phyloP scores from a whole-genome alignment of 2,329 filamentous ascomycete species.

The Chaetothyriales sp. region DNA sequence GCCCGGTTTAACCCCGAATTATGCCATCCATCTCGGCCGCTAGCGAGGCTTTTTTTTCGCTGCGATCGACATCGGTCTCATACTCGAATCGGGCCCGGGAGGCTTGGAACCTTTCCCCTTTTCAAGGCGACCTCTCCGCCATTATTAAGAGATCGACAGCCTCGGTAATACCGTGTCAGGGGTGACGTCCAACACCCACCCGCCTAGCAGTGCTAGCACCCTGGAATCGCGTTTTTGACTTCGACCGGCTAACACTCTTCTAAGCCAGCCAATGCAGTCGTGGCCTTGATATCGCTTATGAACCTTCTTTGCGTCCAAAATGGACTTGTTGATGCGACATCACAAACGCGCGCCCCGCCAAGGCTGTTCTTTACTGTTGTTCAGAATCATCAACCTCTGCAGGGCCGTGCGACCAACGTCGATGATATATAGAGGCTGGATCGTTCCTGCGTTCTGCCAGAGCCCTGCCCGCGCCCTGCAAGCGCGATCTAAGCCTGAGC shows the following conservation, averaged over 20 bases:
- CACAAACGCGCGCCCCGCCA: neutral
- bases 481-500: too few relatives aligned
- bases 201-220: constrained; percentile 50
- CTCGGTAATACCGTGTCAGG: constrained; percentile 36
- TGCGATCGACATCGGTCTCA: neutral
- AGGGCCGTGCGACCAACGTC: too few relatives aligned
- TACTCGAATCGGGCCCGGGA: neutral
- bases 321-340: neutral
- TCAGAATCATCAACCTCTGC: too few relatives aligned
- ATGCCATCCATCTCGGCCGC: constrained; percentile 3
- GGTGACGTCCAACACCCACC: constrained; percentile 54
- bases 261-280: constrained; percentile 34
- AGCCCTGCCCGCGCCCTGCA: too few relatives aligned
- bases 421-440: too few relatives aligned
- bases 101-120: constrained; percentile 1
- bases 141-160: constrained; percentile 33
- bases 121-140: neutral
- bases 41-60: neutral
- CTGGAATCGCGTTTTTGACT: constrained; percentile 35
- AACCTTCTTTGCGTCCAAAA: constrained; percentile 2
- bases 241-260: constrained; percentile 35
- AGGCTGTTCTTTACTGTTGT: too few relatives aligned
- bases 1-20: neutral
- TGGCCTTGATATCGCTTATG: constrained; percentile 41
- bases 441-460: too few relatives aligned